These are phyloP conservation scores for Cryptococcus maquisensis DNA, from an alignment of 1,284 basidiomycete genomes.

Conservation along the genomic window DNA sequence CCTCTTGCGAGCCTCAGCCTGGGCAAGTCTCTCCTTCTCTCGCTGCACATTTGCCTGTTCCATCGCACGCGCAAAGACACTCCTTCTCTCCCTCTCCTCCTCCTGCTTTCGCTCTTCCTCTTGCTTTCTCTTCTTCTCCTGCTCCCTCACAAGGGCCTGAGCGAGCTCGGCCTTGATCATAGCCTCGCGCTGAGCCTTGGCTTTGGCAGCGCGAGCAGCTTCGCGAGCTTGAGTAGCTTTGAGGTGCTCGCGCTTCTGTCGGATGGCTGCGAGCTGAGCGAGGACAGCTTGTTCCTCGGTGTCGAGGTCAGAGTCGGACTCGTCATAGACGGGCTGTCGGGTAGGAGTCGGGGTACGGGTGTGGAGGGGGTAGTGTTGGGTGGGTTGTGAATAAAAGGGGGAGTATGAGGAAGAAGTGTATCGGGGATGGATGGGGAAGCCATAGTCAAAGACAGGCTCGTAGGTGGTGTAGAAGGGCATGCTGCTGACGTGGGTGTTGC, in stretches of 20 bases:
- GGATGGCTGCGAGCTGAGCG: slow-evolving; percentile 39
- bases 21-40: slow-evolving; percentile 59
- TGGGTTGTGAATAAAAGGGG: not conserved
- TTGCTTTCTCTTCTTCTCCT: not conserved
- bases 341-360: not conserved
- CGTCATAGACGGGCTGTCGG: not conserved
- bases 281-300: slow-evolving; percentile 31
- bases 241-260: slow-evolving; percentile 34
- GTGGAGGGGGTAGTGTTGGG: not conserved
- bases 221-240: slow-evolving; percentile 25
- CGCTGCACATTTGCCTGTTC: slow-evolving; percentile 69
- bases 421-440: not conserved
- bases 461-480: not conserved
- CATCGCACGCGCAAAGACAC: slow-evolving; percentile 48
- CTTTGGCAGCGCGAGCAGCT: slow-evolving; percentile 3
- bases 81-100: slow-evolving; percentile 63
- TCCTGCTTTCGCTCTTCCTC: slow-evolving; percentile 59
- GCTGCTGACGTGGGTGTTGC: not conserved
- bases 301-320: not conserved
- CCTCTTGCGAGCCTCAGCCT: slow-evolving; percentile 10
- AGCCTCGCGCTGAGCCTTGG: slow-evolving; percentile 14
- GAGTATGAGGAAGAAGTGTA: not conserved
- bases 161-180: slow-evolving; percentile 5
- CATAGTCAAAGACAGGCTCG: not conserved
- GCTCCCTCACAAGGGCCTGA: not conserved